Conservation (phyloP, 2,329 filamentous ascomycete species). For the Parasarocladium wereldwijsianum region DNA sequence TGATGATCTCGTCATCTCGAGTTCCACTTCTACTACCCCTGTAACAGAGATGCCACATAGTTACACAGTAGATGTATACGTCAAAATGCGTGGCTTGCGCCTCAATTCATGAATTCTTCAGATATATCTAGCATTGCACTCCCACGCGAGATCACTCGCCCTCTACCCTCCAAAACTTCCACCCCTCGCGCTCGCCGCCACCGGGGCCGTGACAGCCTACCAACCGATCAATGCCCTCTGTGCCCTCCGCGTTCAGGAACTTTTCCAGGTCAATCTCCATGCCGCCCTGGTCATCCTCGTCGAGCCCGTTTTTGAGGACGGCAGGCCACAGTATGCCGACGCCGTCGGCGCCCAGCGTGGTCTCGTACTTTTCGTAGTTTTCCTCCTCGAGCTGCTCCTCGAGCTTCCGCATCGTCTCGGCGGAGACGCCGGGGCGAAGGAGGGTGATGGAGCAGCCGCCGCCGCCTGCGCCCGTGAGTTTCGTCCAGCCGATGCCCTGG, state of each 20-base stretch:
- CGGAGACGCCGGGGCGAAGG: conserved; percentile 50
- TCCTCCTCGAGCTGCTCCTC: conserved; percentile 51
- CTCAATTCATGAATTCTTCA: too few species aligned
- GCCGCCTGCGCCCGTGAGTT: conserved; percentile 88
- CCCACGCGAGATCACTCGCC: conserved; percentile 14
- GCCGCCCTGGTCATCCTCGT: conserved; percentile 62
- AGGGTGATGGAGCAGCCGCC: conserved; percentile 93
- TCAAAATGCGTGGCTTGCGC: too few species aligned
- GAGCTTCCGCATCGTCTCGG: conserved; percentile 43
- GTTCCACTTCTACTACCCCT: too few species aligned
- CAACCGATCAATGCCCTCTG: conserved; percentile 71
- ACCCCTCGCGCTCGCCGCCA: conserved; percentile 57
- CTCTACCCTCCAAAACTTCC: conserved; percentile 73
- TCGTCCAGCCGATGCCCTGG: conserved; percentile 87
- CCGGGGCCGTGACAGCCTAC: conserved; percentile 60
- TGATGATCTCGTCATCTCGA: too few species aligned
- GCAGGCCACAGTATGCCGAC: conserved; percentile 92
- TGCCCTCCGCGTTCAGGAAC: conserved; percentile 69
- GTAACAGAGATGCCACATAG: too few species aligned
- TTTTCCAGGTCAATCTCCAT: conserved; percentile 85
- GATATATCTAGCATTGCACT: not conserved
- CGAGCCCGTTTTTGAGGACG: conserved; percentile 70
- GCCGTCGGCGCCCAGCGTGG: conserved; percentile 81
- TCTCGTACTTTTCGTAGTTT: conserved; percentile 74
- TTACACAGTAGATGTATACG: too few species aligned